These are phyloP conservation scores for Annulohypoxylon stygium DNA, from an alignment of 495 filamentous ascomycete genomes.

Conservation along the genomic window DNA sequence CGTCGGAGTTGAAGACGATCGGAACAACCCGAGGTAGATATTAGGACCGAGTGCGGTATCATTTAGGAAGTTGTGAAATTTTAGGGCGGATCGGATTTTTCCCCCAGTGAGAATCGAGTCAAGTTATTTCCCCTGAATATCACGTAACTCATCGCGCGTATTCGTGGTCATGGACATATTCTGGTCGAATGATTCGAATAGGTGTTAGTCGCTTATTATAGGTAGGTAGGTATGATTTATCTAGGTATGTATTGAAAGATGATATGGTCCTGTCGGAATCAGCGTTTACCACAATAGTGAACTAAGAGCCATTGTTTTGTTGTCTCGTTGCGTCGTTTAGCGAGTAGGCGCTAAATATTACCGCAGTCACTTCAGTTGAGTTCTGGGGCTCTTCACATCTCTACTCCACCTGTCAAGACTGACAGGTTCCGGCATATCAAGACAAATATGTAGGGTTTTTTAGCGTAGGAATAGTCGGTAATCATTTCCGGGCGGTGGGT, in stretches of 20 bases:
- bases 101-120: background rate
- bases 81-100: background rate
- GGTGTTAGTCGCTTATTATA: background rate
- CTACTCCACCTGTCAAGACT: background rate
- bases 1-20: constrained; percentile 5
- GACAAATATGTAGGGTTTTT: background rate
- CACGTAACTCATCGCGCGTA: background rate
- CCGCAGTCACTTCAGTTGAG: background rate
- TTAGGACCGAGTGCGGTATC: constrained; percentile 10
- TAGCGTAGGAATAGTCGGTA: background rate
- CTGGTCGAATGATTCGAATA: background rate
- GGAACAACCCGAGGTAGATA: constrained; percentile 16
- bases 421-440: constrained; percentile 6
- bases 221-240: background rate
- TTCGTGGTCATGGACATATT: background rate
- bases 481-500: background rate
- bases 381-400: background rate
- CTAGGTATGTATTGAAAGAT: background rate
- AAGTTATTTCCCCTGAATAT: background rate
- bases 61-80: background rate
- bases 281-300: background rate
- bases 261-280: background rate
- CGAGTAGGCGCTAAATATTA: background rate
- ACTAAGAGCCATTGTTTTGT: background rate
- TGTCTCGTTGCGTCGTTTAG: background rate